A percentile compares a stretch with the other conserved stretches of the same genome.
phyloP scores from a whole-genome alignment of 1,139 yeast species.

The Debaryomyces singareniensis region DNA sequence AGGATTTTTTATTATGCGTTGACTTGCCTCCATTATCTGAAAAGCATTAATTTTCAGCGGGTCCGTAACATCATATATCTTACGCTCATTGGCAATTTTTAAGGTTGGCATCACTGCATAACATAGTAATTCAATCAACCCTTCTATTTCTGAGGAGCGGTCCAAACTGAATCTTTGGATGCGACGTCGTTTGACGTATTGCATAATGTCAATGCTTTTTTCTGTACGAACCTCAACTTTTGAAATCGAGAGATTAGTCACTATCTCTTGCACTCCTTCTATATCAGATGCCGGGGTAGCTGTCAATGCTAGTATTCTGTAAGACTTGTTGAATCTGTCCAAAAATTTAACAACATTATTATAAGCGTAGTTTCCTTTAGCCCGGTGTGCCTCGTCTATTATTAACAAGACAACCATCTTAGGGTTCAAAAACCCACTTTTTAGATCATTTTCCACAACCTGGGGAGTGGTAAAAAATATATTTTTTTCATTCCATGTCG shows the following conservation, averaged over 20 bases:
- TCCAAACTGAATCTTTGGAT: conserved; percentile 55
- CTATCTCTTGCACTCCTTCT: conserved; percentile 83
- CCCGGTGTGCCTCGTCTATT: conserved; percentile 93
- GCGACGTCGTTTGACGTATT: conserved; percentile 68
- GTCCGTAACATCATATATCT: conserved; percentile 57
- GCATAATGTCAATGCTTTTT: conserved; percentile 69
- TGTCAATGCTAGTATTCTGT: conserved; percentile 76
- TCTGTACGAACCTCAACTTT: conserved; percentile 84
- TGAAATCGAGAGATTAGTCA: conserved; percentile 67
- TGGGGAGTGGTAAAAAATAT: conserved; percentile 96
- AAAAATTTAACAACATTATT: conserved; percentile 71
- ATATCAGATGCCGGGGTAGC: conserved; percentile 93
- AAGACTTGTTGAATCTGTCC: conserved; percentile 56
- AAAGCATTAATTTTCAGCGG: conserved; percentile 68
- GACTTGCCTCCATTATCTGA: conserved; percentile 64
- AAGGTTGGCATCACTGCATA: conserved; percentile 62
- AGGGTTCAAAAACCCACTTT: conserved; percentile 70
- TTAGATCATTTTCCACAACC: conserved; percentile 85
- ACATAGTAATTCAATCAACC: conserved; percentile 36
- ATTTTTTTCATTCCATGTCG: conserved; percentile 68
- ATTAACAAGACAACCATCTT: conserved; percentile 69
- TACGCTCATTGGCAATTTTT: conserved; percentile 55
- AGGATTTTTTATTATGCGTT: conserved; percentile 46
- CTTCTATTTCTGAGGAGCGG: conserved; percentile 45
- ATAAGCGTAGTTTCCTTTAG: conserved; percentile 86